Evolutionary conservation across 2,329 filamentous ascomycete genomes (phyloP).

Genomic region (Fonsecaea multimorphosa): DNA sequence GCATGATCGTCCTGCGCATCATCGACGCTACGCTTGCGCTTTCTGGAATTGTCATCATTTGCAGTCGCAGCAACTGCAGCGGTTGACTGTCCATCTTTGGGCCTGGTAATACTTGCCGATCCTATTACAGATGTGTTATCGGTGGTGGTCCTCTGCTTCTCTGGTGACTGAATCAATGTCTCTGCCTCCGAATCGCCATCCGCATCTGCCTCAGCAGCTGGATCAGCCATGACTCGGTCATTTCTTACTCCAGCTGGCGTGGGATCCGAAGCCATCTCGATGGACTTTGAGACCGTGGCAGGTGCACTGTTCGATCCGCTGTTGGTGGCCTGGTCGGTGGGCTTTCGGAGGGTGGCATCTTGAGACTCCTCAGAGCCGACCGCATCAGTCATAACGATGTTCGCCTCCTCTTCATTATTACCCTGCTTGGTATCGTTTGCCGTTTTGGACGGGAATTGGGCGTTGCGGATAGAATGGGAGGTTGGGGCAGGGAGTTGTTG

Average conservation of each 20-base stretch:
- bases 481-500: constrained; percentile 22
- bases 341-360: constrained; percentile 21
- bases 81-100: constrained; percentile 23
- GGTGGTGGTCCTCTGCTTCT: constrained; percentile 52
- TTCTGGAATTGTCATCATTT: constrained; percentile 35
- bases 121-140: constrained; percentile 31
- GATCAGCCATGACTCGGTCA: constrained; percentile 42
- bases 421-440: constrained; percentile 30
- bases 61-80: constrained; percentile 30
- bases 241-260: not conserved
- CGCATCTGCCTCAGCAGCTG: constrained; percentile 35
- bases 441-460: constrained; percentile 37
- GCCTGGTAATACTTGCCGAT: constrained; percentile 15
- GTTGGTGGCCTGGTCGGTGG: constrained; percentile 16
- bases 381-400: constrained; percentile 30
- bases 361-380: constrained; percentile 26
- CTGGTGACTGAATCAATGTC: constrained; percentile 57
- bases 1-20: constrained; percentile 24
- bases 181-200: constrained; percentile 57
- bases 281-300: constrained; percentile 10
- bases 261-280: constrained; percentile 19
- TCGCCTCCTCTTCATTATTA: constrained; percentile 35
- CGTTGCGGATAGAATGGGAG: constrained; percentile 29
- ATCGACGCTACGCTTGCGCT: constrained; percentile 38
- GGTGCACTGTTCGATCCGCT: constrained; percentile 6